These are phyloP conservation scores for Metschnikowia kunwiensis DNA, from an alignment of 805 yeast genomes.

Conservation along the genomic window DNA sequence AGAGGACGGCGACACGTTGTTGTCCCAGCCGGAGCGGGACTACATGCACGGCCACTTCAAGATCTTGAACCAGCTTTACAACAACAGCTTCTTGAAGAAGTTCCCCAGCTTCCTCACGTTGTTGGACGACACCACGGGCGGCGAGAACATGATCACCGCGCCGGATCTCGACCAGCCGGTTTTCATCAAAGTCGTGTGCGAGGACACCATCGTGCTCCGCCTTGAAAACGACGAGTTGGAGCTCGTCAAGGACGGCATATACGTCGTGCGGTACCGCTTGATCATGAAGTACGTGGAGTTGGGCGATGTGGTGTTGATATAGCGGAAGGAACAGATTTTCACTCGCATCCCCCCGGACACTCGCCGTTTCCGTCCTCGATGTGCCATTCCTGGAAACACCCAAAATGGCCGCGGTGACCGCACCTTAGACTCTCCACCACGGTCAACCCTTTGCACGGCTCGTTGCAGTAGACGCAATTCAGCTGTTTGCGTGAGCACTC, in stretches of 20 bases:
- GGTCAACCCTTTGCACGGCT: slow-evolving; percentile 69
- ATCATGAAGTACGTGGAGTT: slow-evolving; percentile 31
- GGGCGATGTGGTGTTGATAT: slow-evolving; percentile 40
- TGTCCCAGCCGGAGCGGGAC: slow-evolving; percentile 58
- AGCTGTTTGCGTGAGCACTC: slow-evolving; percentile 58
- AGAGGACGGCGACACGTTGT: slow-evolving; percentile 27
- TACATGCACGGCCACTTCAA: slow-evolving; percentile 69
- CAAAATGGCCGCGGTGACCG: slow-evolving; percentile 86
- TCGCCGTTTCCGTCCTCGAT: slow-evolving; percentile 56
- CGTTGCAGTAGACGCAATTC: slow-evolving; percentile 75
- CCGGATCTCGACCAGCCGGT: slow-evolving; percentile 81
- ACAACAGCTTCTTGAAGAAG: slow-evolving; percentile 58
- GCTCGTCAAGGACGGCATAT: slow-evolving; percentile 57
- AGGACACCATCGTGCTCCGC: slow-evolving; percentile 25
- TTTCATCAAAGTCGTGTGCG: slow-evolving; percentile 58
- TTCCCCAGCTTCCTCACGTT: slow-evolving; percentile 69
- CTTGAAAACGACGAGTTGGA: slow-evolving; percentile 30
- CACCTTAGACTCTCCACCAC: slow-evolving; percentile 59
- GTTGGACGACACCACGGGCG: slow-evolving; percentile 65
- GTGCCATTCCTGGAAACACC: slow-evolving; percentile 79
- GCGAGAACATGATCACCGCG: slow-evolving; percentile 67
- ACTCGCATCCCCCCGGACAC: slow-evolving; percentile 75
- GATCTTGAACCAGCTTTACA: slow-evolving; percentile 62
- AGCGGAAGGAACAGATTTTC: neutral
- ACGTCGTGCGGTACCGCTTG: slow-evolving; percentile 64